Percentiles rank a stretch among this genome's conserved stretches.
Evolutionary conservation across 139 green algal genomes (phyloP).

Genomic region (Picochlorum sp.): DNA sequence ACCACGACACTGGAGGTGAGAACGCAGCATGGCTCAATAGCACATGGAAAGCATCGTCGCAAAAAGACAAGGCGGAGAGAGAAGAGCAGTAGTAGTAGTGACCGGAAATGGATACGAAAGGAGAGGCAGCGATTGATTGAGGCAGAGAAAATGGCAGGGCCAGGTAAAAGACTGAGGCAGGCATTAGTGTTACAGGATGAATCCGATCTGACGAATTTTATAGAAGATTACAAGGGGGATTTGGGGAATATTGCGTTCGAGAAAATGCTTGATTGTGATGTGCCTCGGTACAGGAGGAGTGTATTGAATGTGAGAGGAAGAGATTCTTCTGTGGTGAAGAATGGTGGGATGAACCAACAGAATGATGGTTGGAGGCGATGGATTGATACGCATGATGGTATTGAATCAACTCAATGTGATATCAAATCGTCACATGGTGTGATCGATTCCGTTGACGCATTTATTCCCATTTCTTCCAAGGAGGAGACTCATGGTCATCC

Average conservation of each 20-base stretch:
- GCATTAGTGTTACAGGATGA: neutral
- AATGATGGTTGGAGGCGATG: neutral
- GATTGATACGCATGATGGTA: no score
- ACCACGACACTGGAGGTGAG: neutral
- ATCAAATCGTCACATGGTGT: no score
- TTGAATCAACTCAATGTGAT: no score
- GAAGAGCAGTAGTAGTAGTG: no score
- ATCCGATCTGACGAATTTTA: neutral
- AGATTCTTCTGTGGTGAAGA: neutral
- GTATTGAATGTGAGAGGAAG: neutral
- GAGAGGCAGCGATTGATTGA: neutral
- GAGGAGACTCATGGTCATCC: no score
- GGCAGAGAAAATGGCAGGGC: neutral
- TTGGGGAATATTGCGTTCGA: conserved; percentile 52
- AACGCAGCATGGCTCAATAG: neutral
- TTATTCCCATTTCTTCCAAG: no score
- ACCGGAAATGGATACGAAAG: neutral
- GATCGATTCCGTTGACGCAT: no score
- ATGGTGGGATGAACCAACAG: neutral
- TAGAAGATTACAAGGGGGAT: conserved; percentile 31
- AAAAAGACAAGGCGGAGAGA: no score
- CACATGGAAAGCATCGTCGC: no score
- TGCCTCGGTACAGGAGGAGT: conserved; percentile 40
- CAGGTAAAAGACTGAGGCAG: neutral
- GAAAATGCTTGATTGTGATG: conserved; percentile 44